Evolutionary conservation across 306 rosid species (phyloP), one percentile per base, ranked within the genome.

Genomic region (Acacia confusa): DNA sequence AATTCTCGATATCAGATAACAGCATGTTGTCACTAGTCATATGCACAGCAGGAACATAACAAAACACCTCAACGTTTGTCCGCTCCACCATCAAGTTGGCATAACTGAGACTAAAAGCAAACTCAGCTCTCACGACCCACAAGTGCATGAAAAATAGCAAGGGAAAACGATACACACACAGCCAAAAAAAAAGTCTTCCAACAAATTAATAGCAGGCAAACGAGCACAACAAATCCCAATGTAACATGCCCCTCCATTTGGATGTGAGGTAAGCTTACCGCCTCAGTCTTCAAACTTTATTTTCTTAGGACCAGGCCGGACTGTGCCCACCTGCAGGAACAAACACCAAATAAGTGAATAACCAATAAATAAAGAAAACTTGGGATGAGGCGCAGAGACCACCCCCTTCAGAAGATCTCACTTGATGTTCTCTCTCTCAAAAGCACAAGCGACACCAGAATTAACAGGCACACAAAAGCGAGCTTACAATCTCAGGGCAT

Each of bases 401-500:
- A 1, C 4, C 10, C 25, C n/a, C 48, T 15, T 17, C 47, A 75
- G 19, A 74, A 38, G 28, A 22, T 43, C 41, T 57, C 28, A 27
- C 38, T 79, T 19, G 20, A 16, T 34, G 4, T 40, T 14, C 65
- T 36, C 7, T 36, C 7, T 6, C 40, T 57, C 58, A n/a, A 52
- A 60, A 66, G 82, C 14, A 34, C 9, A 53, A 57, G 52, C 38
- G 76, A 48, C 60, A 25, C 25, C 25, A 38, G 30, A 78, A 77
- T n/a, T 27, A 50, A 61, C 13, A 40, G 11, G 57, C 5, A 44
- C 28, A 15, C 19, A 60, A 75, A 28, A 41, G 47, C 10, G 61
- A 61, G n/a, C 97, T 90, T 87, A 92, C 98, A 82, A 95, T 89
- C 75, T 89, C 90, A 9, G 98, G 98, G 90, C 95, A 91, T 77